phyloP scores from a whole-genome alignment of 2,329 filamentous ascomycete genomes.

The Xylaria arbuscula region DNA sequence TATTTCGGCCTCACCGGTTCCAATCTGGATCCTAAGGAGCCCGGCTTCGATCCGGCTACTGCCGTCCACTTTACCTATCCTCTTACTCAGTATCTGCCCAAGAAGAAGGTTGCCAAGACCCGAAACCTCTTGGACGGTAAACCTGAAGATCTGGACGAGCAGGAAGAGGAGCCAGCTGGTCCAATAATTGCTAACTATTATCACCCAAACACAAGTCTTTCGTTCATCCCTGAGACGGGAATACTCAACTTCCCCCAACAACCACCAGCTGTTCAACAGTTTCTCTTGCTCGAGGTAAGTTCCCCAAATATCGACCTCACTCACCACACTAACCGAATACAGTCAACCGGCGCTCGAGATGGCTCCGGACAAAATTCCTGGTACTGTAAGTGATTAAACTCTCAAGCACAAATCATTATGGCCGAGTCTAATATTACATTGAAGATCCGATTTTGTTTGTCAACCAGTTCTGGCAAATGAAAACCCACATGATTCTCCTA shows the following conservation, averaged over 20 bases:
- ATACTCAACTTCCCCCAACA: conserved; percentile 73
- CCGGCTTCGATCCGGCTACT: conserved; percentile 76
- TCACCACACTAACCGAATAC: conserved; percentile 21
- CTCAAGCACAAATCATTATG: neutral
- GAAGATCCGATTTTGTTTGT: conserved; percentile 82
- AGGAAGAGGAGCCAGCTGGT: conserved; percentile 66
- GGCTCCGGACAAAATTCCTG: conserved; percentile 86
- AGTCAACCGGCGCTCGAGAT: conserved; percentile 80
- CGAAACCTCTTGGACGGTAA: conserved; percentile 80
- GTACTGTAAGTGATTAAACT: conserved; percentile 71
- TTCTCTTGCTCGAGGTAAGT: conserved; percentile 75
- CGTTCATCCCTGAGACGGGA: conserved; percentile 84
- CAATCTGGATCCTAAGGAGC: conserved; percentile 77
- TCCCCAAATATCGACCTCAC: neutral
- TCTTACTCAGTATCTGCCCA: conserved; percentile 87
- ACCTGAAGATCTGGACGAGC: conserved; percentile 59
- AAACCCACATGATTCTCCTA: conserved; percentile 87
- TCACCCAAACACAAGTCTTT: conserved; percentile 92
- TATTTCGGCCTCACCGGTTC: conserved; percentile 83
- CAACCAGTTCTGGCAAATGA: conserved; percentile 98
- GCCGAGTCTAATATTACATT: conserved; percentile 54
- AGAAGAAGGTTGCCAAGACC: conserved; percentile 90
- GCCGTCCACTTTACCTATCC: conserved; percentile 88
- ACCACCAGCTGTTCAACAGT: conserved; percentile 80
- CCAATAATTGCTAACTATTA: conserved; percentile 88